phyloP scores from a whole-genome alignment of 1,139 yeast genomes.

The Taphrina pruni region DNA sequence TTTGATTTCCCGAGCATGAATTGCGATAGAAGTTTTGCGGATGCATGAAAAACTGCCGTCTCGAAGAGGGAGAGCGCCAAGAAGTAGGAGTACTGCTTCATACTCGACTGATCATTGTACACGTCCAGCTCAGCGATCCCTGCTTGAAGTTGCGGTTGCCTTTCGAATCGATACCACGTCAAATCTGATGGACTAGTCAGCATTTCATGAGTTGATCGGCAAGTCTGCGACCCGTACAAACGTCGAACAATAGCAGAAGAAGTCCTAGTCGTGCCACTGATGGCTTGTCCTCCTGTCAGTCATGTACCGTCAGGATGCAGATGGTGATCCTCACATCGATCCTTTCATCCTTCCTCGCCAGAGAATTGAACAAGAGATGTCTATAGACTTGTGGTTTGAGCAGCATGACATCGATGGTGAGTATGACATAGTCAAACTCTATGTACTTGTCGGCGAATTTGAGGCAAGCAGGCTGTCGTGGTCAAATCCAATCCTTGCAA shows the following conservation, averaged over 20 bases:
- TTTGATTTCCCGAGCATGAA: slow-evolving; percentile 53
- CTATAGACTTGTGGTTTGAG: slow-evolving; percentile 88
- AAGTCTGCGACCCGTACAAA: slow-evolving; percentile 49
- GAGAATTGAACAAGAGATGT: slow-evolving; percentile 79
- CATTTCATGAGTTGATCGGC: neutral
- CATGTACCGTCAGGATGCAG: neutral
- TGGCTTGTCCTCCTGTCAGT: slow-evolving; percentile 16
- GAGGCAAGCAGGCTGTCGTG: slow-evolving; percentile 59
- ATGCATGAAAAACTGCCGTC: slow-evolving; percentile 60
- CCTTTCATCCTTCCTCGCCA: slow-evolving; percentile 51
- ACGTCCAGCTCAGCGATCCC: slow-evolving; percentile 21
- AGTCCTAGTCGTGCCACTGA: slow-evolving; percentile 56
- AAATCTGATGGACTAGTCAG: slow-evolving; percentile 58
- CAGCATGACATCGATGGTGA: slow-evolving; percentile 80
- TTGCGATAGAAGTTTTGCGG: slow-evolving; percentile 57
- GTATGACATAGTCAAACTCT: slow-evolving; percentile 82
- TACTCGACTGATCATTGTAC: slow-evolving; percentile 58
- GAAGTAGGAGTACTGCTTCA: slow-evolving; percentile 70
- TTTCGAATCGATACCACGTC: slow-evolving; percentile 90
- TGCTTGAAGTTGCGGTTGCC: slow-evolving; percentile 50
- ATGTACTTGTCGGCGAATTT: slow-evolving; percentile 86
- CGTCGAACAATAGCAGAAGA: slow-evolving; percentile 80
- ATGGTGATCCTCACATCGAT: slow-evolving; percentile 9
- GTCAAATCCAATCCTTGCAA: neutral
- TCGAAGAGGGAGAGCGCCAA: slow-evolving; percentile 67